phyloP scores from a whole-genome alignment of 2,329 filamentous ascomycete genomes.

The Orbilia brochopaga region DNA sequence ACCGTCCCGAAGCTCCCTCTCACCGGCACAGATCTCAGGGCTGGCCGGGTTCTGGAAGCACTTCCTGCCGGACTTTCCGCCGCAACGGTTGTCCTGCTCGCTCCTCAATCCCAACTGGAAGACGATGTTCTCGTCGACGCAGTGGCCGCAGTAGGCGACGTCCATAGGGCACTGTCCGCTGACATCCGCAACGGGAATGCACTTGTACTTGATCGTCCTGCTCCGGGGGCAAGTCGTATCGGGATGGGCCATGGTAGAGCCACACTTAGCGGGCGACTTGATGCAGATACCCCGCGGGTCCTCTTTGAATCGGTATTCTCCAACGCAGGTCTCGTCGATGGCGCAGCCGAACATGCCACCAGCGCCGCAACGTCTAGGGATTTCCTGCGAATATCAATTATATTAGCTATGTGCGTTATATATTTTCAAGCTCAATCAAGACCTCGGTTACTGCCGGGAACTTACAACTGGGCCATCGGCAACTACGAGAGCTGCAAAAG shows the following conservation, averaged over 20 bases:
- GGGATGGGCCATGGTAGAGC: slow-evolving; percentile 8
- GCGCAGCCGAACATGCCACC: neutral
- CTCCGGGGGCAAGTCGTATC: slow-evolving; percentile 13
- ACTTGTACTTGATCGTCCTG: slow-evolving; percentile 22
- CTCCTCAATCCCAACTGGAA: slow-evolving; percentile 17
- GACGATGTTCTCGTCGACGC: neutral
- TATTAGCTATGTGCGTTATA: neutral
- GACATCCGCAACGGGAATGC: slow-evolving; percentile 15
- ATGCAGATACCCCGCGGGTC: slow-evolving; percentile 29
- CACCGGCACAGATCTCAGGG: slow-evolving; percentile 20
- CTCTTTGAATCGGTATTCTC: slow-evolving; percentile 31
- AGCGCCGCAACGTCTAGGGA: neutral
- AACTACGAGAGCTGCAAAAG: neutral
- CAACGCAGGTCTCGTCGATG: slow-evolving; percentile 23
- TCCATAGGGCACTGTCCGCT: neutral
- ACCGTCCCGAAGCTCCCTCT: slow-evolving; percentile 21
- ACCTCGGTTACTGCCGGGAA: neutral
- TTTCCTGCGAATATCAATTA: neutral
- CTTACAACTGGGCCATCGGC: neutral
- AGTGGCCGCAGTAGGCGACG: neutral
- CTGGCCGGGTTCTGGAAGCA: slow-evolving; percentile 25
- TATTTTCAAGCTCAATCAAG: neutral
- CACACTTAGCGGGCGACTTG: slow-evolving; percentile 12
- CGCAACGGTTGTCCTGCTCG: slow-evolving; percentile 24
- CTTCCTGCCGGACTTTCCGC: slow-evolving; percentile 15